These are phyloP conservation scores for Brassica rapa DNA, from an alignment of 345 rosid species.

Conservation along the genomic window DNA sequence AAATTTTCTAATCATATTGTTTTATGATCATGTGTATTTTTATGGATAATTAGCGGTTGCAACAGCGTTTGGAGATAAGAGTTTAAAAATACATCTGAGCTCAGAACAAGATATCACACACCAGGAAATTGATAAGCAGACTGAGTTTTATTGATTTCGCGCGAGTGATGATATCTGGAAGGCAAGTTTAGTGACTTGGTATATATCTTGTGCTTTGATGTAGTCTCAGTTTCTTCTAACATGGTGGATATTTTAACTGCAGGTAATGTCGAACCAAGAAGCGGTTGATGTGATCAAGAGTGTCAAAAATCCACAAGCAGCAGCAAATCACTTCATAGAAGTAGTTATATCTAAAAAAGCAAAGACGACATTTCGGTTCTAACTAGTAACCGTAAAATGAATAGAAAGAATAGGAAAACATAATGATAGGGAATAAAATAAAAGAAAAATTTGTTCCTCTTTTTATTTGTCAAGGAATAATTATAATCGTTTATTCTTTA, in stretches of 20 bases:
- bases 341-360: constrained; percentile 65
- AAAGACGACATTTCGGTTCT: constrained; percentile 60
- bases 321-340: constrained; percentile 69
- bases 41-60: constrained; percentile 90
- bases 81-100: constrained; percentile 82
- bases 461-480: no score
- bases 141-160: constrained; percentile 1
- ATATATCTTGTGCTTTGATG: not conserved
- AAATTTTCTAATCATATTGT: no score
- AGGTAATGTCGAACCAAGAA: constrained; percentile 64
- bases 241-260: not conserved
- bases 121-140: constrained; percentile 48
- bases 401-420: no score
- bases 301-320: constrained; percentile 66
- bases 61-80: constrained; percentile 86
- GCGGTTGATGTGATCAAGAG: constrained; percentile 61
- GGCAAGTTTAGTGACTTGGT: constrained; percentile 34
- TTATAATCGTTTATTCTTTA: no score
- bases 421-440: no score
- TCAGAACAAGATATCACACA: constrained; percentile 66
- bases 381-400: no score
- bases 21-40: no score
- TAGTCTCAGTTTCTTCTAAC: not conserved
- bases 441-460: no score
- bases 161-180: constrained; percentile 85